phyloP scores from a whole-genome alignment of 345 rosid genomes.

The Balakata baccata region DNA sequence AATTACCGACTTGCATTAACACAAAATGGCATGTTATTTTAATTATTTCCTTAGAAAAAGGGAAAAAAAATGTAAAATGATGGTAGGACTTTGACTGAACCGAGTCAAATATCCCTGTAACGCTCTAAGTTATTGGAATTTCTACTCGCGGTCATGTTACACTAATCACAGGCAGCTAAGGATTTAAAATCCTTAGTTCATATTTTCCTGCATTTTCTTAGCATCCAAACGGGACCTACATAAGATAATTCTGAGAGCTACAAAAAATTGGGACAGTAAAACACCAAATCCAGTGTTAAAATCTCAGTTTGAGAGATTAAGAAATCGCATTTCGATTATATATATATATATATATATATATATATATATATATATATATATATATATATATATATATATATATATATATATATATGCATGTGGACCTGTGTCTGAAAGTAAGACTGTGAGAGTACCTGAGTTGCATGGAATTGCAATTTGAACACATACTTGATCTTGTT shows the following conservation, averaged over 20 bases:
- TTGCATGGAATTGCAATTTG: conserved; percentile 79
- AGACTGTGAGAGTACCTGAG: conserved; percentile 51
- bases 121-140: neutral
- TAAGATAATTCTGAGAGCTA: neutral
- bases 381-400: neutral
- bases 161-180: neutral
- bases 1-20: conserved; percentile 15
- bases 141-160: neutral
- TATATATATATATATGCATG: neutral
- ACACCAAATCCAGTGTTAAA: neutral
- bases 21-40: neutral
- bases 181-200: neutral
- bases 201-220: conserved; percentile 27
- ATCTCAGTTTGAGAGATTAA: neutral
- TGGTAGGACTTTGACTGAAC: neutral
- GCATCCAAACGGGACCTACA: conserved; percentile 21
- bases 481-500: conserved; percentile 70
- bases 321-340: neutral
- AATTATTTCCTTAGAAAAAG: neutral
- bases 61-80: neutral
- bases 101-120: neutral
- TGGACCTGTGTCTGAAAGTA: neutral
- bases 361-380: neutral
- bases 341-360: neutral
- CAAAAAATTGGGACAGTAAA: neutral